Conservation (phyloP, 164 flowering plant genomes). For the Stephania yunnanensis region DNA sequence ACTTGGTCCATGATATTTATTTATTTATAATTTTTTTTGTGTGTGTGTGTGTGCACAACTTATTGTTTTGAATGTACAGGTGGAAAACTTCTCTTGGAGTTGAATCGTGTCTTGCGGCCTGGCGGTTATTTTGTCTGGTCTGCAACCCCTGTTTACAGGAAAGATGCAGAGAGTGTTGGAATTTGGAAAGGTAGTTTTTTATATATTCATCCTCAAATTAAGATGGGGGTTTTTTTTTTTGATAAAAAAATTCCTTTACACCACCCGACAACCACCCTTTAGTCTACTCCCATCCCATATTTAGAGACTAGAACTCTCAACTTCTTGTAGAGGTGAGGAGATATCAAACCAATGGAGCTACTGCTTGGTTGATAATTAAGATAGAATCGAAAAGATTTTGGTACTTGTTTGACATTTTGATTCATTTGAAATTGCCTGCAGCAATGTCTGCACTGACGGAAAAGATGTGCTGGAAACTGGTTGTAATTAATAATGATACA, state of each 20-base stretch:
- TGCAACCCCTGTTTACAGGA: constrained; percentile 76
- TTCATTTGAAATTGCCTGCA: constrained; percentile 26
- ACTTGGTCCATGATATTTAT: background rate
- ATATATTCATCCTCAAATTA: background rate
- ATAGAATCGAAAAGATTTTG: too few species aligned
- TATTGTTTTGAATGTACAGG: constrained; percentile 33
- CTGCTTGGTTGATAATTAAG: too few species aligned
- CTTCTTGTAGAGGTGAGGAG: too few species aligned
- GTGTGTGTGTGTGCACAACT: background rate
- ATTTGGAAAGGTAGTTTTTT: constrained; percentile 58
- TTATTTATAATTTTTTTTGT: too few species aligned
- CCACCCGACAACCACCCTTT: too few species aligned
- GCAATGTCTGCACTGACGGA: constrained; percentile 62
- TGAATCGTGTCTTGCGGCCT: constrained; percentile 72
- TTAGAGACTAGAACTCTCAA: too few species aligned
- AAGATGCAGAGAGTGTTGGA: constrained; percentile 47
- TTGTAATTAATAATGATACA: constrained; percentile 39
- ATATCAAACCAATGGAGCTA: too few species aligned
- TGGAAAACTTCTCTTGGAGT: constrained; percentile 75
- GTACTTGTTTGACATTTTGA: too few species aligned
- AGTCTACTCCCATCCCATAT: too few species aligned
- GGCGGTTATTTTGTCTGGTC: constrained; percentile 91
- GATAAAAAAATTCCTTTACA: too few species aligned
- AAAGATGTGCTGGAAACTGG: constrained; percentile 70
- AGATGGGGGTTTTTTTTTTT: background rate